Evolutionary conservation across 2,329 filamentous ascomycete species (phyloP).

Genomic region (Hypoxylon sp.): DNA sequence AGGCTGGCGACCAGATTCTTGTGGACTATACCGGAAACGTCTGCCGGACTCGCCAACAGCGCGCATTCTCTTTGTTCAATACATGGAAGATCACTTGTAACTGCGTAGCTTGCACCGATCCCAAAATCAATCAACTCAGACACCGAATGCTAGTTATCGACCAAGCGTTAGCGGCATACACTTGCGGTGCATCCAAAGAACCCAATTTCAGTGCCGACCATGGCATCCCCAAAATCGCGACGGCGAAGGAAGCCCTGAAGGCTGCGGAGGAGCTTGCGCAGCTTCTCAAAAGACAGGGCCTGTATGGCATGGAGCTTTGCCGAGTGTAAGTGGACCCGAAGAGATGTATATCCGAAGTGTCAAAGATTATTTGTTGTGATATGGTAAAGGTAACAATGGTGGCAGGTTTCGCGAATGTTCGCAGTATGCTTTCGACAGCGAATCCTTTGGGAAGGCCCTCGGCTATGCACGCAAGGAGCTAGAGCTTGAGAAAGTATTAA

Average conservation of each 20-base stretch:
- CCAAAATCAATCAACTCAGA: slow-evolving; percentile 24
- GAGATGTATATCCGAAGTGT: neutral
- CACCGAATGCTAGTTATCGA: slow-evolving; percentile 38
- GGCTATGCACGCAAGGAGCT: slow-evolving; percentile 32
- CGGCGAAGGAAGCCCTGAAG: slow-evolving; percentile 20
- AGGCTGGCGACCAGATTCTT: slow-evolving; percentile 47
- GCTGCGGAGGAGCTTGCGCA: slow-evolving; percentile 34
- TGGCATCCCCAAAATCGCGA: slow-evolving; percentile 20
- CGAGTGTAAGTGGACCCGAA: slow-evolving; percentile 27
- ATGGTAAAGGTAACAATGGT: slow-evolving; percentile 1
- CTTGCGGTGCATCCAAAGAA: slow-evolving; percentile 24
- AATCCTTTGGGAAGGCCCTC: slow-evolving; percentile 5
- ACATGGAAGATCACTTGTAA: slow-evolving; percentile 40
- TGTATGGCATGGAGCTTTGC: slow-evolving; percentile 36
- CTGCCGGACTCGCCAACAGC: slow-evolving; percentile 37
- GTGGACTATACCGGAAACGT: slow-evolving; percentile 43
- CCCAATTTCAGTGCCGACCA: slow-evolving; percentile 11
- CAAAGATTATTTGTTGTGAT: neutral
- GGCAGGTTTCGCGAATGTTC: slow-evolving; percentile 40
- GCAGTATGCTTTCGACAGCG: slow-evolving; percentile 21
- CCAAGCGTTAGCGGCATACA: slow-evolving; percentile 38
- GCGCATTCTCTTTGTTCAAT: slow-evolving; percentile 14
- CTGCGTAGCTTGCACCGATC: slow-evolving; percentile 41
- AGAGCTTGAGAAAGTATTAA: slow-evolving; percentile 27
- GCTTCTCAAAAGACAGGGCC: slow-evolving; percentile 30